These are phyloP conservation scores for Nannizzia gypsea DNA, from an alignment of 2,329 filamentous ascomycete species.

Conservation along the genomic window DNA sequence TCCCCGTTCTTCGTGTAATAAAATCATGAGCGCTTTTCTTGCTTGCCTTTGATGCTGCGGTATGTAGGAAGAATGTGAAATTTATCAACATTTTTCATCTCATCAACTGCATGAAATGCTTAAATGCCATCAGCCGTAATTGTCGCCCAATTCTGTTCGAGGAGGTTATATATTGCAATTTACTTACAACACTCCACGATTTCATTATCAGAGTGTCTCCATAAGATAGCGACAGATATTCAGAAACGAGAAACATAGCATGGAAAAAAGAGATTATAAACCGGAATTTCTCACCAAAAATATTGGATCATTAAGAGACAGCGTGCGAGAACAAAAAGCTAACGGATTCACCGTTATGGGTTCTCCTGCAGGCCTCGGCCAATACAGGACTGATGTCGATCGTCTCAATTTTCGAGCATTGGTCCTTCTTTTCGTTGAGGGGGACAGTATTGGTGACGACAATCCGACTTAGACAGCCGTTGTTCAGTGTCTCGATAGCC, in stretches of 20 bases:
- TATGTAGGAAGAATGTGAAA: not conserved
- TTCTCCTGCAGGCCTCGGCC: constrained; percentile 39
- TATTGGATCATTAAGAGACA: constrained; percentile 23
- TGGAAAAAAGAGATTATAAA: not conserved
- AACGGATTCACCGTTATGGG: constrained; percentile 42
- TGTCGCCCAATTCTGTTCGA: not conserved
- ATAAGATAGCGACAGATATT: not conserved
- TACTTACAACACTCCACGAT: not conserved
- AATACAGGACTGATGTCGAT: constrained; percentile 81
- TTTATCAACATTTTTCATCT: not conserved
- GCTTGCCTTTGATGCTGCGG: not conserved
- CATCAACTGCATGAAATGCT: not conserved
- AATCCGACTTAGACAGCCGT: constrained; percentile 60
- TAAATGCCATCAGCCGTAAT: no score
- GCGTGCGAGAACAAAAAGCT: constrained; percentile 41
- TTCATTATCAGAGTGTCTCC: not conserved
- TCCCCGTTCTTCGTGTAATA: not conserved
- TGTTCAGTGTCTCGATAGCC: constrained; percentile 75
- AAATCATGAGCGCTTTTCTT: not conserved
- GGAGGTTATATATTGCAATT: not conserved
- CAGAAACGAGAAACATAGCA: not conserved
- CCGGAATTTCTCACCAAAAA: not conserved
- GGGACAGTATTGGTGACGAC: constrained; percentile 88
- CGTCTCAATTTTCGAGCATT: constrained; percentile 69
- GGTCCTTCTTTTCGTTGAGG: constrained; percentile 64